These are phyloP conservation scores for Macrophomina pseudophaseolina DNA, from an alignment of 2,329 filamentous ascomycete genomes.

Conservation along the genomic window DNA sequence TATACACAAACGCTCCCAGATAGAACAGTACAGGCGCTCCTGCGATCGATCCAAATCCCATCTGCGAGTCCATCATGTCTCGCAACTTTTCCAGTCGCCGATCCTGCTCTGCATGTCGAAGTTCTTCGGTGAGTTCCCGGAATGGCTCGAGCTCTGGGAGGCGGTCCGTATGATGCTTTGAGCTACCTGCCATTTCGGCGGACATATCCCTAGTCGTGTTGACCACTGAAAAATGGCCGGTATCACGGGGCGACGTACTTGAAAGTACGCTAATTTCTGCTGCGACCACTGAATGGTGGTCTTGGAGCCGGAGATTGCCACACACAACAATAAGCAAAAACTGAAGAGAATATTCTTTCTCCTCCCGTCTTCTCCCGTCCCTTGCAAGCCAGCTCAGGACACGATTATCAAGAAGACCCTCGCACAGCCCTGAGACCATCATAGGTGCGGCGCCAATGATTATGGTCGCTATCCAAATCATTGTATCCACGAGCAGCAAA, in stretches of 20 bases:
- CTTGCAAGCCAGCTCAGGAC: slow-evolving; percentile 8
- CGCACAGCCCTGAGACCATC: slow-evolving; percentile 24
- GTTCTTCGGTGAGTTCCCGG: slow-evolving; percentile 22
- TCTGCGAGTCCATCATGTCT: slow-evolving; percentile 22
- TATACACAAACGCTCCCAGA: slow-evolving; percentile 25
- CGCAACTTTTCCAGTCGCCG: slow-evolving; percentile 29
- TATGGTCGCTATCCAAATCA: slow-evolving; percentile 26
- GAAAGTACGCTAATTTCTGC: too few species aligned
- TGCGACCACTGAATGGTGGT: neutral
- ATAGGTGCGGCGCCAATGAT: slow-evolving; percentile 25
- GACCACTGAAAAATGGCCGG: too few species aligned
- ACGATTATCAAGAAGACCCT: slow-evolving; percentile 25
- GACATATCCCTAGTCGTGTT: too few species aligned
- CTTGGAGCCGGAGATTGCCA: neutral
- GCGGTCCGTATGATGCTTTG: neutral
- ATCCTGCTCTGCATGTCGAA: slow-evolving; percentile 35
- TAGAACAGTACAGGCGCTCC: slow-evolving; percentile 28
- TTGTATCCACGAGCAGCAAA: slow-evolving; percentile 33
- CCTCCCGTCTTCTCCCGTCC: neutral
- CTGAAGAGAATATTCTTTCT: neutral
- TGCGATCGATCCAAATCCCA: slow-evolving; percentile 19
- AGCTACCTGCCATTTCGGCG: too few species aligned
- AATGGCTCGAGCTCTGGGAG: neutral
- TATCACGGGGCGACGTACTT: too few species aligned
- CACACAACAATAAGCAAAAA: slow-evolving; percentile 3